Conservation (phyloP, 1,139 yeast species). For the Yamadazyma diddensiae region DNA sequence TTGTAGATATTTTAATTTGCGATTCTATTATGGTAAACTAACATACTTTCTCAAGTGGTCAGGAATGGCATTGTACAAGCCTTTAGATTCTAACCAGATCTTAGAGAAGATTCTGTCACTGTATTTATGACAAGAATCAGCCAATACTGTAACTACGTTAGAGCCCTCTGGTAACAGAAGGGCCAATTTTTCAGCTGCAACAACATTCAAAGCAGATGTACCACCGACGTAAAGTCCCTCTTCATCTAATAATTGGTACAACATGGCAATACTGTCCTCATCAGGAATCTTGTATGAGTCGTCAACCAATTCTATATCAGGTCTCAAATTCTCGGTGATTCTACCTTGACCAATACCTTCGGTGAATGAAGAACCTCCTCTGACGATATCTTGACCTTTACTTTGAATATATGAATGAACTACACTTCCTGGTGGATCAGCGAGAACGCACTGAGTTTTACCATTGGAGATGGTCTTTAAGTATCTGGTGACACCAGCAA, state of each 20-base stretch:
- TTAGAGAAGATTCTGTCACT: conserved; percentile 76
- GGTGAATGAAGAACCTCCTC: conserved; percentile 82
- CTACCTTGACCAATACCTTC: conserved; percentile 97
- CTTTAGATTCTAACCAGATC: conserved; percentile 72
- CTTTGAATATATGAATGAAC: conserved; percentile 73
- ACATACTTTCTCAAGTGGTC: conserved; percentile 67
- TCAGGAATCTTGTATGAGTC: conserved; percentile 78
- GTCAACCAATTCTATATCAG: conserved; percentile 66
- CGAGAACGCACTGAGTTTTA: conserved; percentile 54
- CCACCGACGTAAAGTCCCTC: conserved; percentile 93
- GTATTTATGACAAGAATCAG: conserved; percentile 88
- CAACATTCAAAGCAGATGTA: conserved; percentile 80
- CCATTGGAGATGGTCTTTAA: conserved; percentile 64
- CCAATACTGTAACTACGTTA: conserved; percentile 79
- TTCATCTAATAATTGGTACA: conserved; percentile 76
- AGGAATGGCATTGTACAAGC: conserved; percentile 65
- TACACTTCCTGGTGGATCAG: conserved; percentile 94
- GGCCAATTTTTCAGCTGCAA: conserved; percentile 75
- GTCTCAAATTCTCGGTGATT: conserved; percentile 75
- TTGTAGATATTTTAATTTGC: background rate
- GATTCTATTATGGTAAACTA: conserved; percentile 13
- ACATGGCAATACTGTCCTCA: conserved; percentile 73
- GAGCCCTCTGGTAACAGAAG: conserved; percentile 72
- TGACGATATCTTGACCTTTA: conserved; percentile 56
- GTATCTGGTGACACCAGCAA: conserved; percentile 79